phyloP scores from a whole-genome alignment of 192 early-diverging fungal species.

The Spinellus fusiger region DNA sequence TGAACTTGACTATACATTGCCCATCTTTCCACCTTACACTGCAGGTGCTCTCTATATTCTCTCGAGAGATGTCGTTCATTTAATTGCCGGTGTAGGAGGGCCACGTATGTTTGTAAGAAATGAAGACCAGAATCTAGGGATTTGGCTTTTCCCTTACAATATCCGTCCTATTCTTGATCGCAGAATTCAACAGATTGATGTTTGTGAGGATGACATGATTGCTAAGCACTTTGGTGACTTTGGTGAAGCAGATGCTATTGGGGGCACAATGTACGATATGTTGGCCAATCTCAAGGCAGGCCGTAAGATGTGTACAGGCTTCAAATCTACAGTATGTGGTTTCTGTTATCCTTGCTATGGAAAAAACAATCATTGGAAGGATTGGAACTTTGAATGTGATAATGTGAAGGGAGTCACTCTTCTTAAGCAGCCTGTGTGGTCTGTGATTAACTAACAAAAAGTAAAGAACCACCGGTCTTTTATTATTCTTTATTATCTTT shows the following conservation, averaged over 20 bases:
- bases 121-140: constrained; percentile 55
- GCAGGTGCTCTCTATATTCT: constrained; percentile 57
- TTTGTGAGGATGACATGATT: constrained; percentile 60
- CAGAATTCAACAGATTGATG: constrained; percentile 55
- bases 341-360: constrained; percentile 51
- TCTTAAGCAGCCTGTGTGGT: constrained; percentile 17
- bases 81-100: constrained; percentile 41
- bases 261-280: constrained; percentile 51
- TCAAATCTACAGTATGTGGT: constrained; percentile 43
- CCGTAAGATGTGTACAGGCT: constrained; percentile 44
- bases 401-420: constrained; percentile 46
- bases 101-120: constrained; percentile 52
- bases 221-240: constrained; percentile 53
- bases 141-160: constrained; percentile 56
- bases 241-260: constrained; percentile 18
- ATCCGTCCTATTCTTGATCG: constrained; percentile 52
- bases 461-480: neutral
- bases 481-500: too few species aligned
- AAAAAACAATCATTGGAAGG: constrained; percentile 44
- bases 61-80: constrained; percentile 47
- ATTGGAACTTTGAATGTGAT: constrained; percentile 52
- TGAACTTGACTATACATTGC: constrained; percentile 41
- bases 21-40: constrained; percentile 54
- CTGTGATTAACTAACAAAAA: constrained; percentile 8
- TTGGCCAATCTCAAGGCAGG: constrained; percentile 40